phyloP scores from a whole-genome alignment of 495 filamentous ascomycete genomes.

The Hypoxylon lienhwacheense region DNA sequence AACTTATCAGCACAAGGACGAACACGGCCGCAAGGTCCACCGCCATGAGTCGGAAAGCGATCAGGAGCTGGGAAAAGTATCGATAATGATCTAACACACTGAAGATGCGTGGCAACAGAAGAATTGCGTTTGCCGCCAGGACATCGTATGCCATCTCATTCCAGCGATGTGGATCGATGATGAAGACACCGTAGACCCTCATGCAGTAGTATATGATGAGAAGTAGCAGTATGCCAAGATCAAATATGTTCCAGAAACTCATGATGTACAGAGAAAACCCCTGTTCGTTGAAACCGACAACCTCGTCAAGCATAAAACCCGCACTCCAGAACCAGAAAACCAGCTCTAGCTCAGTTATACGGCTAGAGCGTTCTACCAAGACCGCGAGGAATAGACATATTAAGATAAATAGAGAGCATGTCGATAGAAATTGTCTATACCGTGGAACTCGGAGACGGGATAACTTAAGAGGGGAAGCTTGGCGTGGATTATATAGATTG shows the following conservation, averaged over 20 bases:
- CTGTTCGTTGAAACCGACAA: slow-evolving; percentile 90
- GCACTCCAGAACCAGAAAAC: slow-evolving; percentile 97
- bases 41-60: slow-evolving; percentile 91
- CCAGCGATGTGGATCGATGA: slow-evolving; percentile 67
- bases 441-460: slow-evolving; percentile 86
- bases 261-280: slow-evolving; percentile 93
- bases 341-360: slow-evolving; percentile 79
- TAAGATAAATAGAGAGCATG: slow-evolving; percentile 76
- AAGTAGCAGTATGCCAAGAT: slow-evolving; percentile 83
- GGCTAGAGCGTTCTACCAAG: slow-evolving; percentile 64
- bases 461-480: slow-evolving; percentile 87
- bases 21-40: slow-evolving; percentile 83
- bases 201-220: slow-evolving; percentile 86
- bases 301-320: slow-evolving; percentile 94
- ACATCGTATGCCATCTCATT: slow-evolving; percentile 88
- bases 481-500: slow-evolving; percentile 83
- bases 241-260: slow-evolving; percentile 96
- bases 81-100: slow-evolving; percentile 90
- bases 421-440: slow-evolving; percentile 87
- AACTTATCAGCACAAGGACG: slow-evolving; percentile 77
- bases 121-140: slow-evolving; percentile 81
- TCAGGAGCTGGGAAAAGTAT: slow-evolving; percentile 91
- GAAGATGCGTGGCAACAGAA: slow-evolving; percentile 87
- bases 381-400: slow-evolving; percentile 83
- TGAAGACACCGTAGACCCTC: slow-evolving; percentile 79